phyloP scores from a whole-genome alignment of 2,329 filamentous ascomycete genomes.

The Alternaria novae-zelandiae region DNA sequence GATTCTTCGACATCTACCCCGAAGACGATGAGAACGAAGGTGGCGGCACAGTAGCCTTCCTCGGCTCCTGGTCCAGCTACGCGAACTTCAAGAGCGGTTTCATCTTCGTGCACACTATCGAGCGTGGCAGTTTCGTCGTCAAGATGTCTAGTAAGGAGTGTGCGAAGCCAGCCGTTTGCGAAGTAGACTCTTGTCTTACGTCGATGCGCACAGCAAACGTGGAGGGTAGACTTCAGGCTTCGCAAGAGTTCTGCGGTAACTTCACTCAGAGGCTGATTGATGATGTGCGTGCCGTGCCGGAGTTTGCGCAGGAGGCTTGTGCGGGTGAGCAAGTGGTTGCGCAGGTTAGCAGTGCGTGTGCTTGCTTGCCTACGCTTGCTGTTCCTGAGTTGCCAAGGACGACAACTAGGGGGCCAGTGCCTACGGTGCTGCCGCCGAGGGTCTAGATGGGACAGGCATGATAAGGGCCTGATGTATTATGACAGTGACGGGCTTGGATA shows the following conservation, averaged over 20 bases:
- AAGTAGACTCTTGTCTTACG: conserved; percentile 23
- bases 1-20: conserved; percentile 51
- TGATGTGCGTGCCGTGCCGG: conserved; percentile 19
- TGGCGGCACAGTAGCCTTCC: conserved; percentile 47
- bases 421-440: conserved; percentile 33
- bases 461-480: not conserved
- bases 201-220: conserved; percentile 29
- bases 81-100: conserved; percentile 41
- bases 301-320: conserved; percentile 26
- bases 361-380: conserved; percentile 28
- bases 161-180: conserved; percentile 28
- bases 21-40: conserved; percentile 47
- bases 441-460: not conserved
- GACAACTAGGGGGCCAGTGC: conserved; percentile 29
- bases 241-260: conserved; percentile 26
- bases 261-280: conserved; percentile 25
- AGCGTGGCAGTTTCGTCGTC: conserved; percentile 43
- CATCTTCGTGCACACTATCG: conserved; percentile 46
- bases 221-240: conserved; percentile 22
- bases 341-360: conserved; percentile 33
- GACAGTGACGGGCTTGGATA: not conserved
- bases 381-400: conserved; percentile 33
- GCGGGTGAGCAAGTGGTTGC: conserved; percentile 21
- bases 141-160: conserved; percentile 35
- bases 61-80: conserved; percentile 51